These are phyloP conservation scores for Yamadazyma trypodendri DNA, from an alignment of 1,139 yeast genomes.

Conservation along the genomic window DNA sequence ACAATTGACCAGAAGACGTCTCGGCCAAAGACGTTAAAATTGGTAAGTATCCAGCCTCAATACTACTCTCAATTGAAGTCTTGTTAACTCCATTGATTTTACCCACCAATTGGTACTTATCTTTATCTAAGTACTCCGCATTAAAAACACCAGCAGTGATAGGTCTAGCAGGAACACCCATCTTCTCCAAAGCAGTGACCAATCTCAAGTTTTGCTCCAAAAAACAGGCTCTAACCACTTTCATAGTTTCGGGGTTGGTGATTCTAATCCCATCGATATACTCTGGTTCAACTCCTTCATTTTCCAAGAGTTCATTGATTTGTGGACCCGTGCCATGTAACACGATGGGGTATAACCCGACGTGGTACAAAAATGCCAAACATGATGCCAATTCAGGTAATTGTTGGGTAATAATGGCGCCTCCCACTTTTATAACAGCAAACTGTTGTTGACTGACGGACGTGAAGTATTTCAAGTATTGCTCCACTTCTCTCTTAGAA, in stretches of 20 bases:
- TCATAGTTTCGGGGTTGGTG: slow-evolving; percentile 93
- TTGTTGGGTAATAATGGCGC: slow-evolving; percentile 96
- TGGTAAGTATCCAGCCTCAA: slow-evolving; percentile 94
- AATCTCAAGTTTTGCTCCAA: slow-evolving; percentile 90
- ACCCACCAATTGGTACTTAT: slow-evolving; percentile 91
- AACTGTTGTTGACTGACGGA: slow-evolving; percentile 95
- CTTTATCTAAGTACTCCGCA: slow-evolving; percentile 89
- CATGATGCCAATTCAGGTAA: slow-evolving; percentile 92
- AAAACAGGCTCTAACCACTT: slow-evolving; percentile 92
- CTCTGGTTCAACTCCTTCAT: slow-evolving; percentile 93
- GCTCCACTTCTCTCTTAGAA: slow-evolving; percentile 96
- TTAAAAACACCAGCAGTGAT: slow-evolving; percentile 97
- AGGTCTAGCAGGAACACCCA: slow-evolving; percentile 98
- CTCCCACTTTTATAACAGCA: slow-evolving; percentile 98
- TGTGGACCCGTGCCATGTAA: slow-evolving; percentile 99
- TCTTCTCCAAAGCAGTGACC: slow-evolving; percentile 91
- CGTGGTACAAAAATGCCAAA: slow-evolving; percentile 92
- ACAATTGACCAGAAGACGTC: slow-evolving; percentile 92
- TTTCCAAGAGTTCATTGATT: slow-evolving; percentile 88
- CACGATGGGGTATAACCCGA: slow-evolving; percentile 94
- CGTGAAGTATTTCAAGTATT: slow-evolving; percentile 91
- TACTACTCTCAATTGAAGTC: slow-evolving; percentile 90
- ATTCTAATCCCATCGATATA: slow-evolving; percentile 96
- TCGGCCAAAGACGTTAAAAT: slow-evolving; percentile 95
- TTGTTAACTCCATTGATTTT: slow-evolving; percentile 83